phyloP scores from a whole-genome alignment of 768 basidiomycete species.

The Ramaria sp. region DNA sequence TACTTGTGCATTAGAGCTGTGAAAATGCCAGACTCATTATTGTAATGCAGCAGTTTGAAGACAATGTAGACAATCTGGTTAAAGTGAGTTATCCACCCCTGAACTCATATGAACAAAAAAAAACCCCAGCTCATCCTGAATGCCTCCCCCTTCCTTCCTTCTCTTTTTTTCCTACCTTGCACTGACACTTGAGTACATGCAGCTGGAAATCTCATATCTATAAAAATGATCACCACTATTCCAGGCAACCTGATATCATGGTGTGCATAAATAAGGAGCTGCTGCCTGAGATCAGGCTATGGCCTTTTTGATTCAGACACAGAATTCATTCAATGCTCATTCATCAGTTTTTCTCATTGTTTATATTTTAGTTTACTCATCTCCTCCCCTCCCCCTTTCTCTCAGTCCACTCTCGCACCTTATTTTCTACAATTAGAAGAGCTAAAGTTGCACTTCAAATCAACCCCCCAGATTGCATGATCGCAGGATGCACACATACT shows the following conservation, averaged over 20 bases:
- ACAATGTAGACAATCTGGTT: slow-evolving; percentile 75
- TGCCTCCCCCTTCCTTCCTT: not conserved
- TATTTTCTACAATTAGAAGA: too few relatives aligned
- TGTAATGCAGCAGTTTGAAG: not conserved
- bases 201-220: slow-evolving; percentile 84
- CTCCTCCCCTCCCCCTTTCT: too few relatives aligned
- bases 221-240: slow-evolving; percentile 77
- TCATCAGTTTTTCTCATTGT: slow-evolving; percentile 13
- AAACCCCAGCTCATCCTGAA: not conserved
- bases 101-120: too few relatives aligned
- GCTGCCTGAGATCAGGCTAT: slow-evolving; percentile 88
- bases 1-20: not conserved
- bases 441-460: slow-evolving; percentile 11
- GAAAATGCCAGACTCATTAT: not conserved
- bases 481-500: slow-evolving; percentile 95
- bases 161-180: slow-evolving; percentile 60
- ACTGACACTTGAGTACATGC: slow-evolving; percentile 98
- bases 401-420: too few relatives aligned
- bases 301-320: slow-evolving; percentile 76
- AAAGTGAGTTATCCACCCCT: slow-evolving; percentile 46
- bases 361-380: slow-evolving; percentile 14
- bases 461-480: slow-evolving; percentile 92
- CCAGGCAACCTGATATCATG: slow-evolving; percentile 60
- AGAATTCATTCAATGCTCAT: slow-evolving; percentile 80
- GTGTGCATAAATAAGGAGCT: slow-evolving; percentile 72